Evolutionary conservation across 495 filamentous ascomycete species (phyloP).

Genomic region (Cudoniella acicularis): DNA sequence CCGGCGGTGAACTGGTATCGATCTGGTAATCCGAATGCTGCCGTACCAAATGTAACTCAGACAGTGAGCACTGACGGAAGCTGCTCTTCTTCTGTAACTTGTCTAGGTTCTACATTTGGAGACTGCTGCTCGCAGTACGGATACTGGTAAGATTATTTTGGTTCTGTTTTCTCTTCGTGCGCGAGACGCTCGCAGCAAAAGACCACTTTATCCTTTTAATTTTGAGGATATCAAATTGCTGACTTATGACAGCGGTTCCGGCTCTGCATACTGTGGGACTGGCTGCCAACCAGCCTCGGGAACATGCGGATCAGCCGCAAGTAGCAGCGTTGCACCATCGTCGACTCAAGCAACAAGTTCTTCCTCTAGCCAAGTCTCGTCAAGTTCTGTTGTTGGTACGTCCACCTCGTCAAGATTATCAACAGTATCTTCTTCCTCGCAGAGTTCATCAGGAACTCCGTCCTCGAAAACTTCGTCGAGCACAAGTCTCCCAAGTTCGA

Average conservation of each 20-base stretch:
- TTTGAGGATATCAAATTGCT: no score
- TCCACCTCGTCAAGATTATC: slow-evolving; percentile 1
- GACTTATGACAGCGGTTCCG: slow-evolving; percentile 1
- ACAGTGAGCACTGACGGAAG: slow-evolving; percentile 46
- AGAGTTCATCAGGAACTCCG: neutral
- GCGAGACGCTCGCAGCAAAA: neutral
- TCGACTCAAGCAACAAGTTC: neutral
- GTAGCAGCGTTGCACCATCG: slow-evolving; percentile 15
- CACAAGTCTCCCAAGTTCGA: neutral
- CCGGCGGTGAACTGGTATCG: slow-evolving; percentile 70
- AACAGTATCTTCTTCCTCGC: neutral
- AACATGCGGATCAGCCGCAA: slow-evolving; percentile 17
- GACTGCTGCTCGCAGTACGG: slow-evolving; percentile 17
- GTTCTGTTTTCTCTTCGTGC: neutral
- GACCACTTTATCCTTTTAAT: neutral
- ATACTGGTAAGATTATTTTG: slow-evolving; percentile 3
- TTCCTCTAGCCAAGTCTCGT: slow-evolving; percentile 1
- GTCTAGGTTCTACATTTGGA: neutral
- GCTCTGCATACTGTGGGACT: slow-evolving; percentile 13
- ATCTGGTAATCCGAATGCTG: slow-evolving; percentile 34
- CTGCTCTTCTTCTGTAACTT: slow-evolving; percentile 28
- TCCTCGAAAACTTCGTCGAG: slow-evolving; percentile 21
- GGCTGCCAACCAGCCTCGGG: slow-evolving; percentile 19
- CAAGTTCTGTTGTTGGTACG: slow-evolving; percentile 2
- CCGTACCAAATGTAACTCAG: slow-evolving; percentile 30